Evolutionary conservation across 805 yeast genomes (phyloP), one percentile per base, ranked within the genome.

Genomic region (Wickerhamomyces chambardii): DNA sequence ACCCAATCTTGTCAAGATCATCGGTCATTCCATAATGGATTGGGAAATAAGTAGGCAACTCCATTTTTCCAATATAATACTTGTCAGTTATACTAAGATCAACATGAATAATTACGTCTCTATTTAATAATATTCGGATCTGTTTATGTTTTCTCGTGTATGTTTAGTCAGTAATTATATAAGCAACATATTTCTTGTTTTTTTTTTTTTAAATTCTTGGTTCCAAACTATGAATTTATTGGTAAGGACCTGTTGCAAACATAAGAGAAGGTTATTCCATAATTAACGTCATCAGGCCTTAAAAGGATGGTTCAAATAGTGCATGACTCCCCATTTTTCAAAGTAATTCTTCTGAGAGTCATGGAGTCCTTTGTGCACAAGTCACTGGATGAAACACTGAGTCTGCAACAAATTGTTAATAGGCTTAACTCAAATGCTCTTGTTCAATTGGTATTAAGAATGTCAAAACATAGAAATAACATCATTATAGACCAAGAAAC

Each of bases 301-400:
- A 8, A 19, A 7, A 19, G 7, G 7, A 24, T 24, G 27, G 27
- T 6, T 5, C 27, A 24, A 11, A 14, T 24, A 14, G 27, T 11
- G 5, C 27, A 24, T 6, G 27, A 24, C 12, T 24, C 27, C 12
- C 27, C 27, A 11, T 24, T 8, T 11, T 51, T 51, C 40, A 40
- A 39, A 3, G 37, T 51, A 21, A 38, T 49, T 2, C 51, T 50
- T 5, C 40, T 51, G n/a, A 34, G 50, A 2, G 54, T 47, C 11
- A 44, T 51, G 14, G 55, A 45, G 33, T 38, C 48, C 8, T 45
- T 50, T 28, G 52, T 51, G 4, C 40, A 42, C 28, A 40, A 41
- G 25, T 43, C 51, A 7, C 29, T 49, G 3, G 50, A 49, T 9
- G 44, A 44, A 17, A 45, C 47, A 3, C 44, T 50, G 15, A 41